Percentiles rank a stretch among this genome's conserved stretches.
These are phyloP conservation scores for Trichoderma arundinaceum DNA, from an alignment of 2,329 filamentous ascomycete genomes.

Conservation along the genomic window DNA sequence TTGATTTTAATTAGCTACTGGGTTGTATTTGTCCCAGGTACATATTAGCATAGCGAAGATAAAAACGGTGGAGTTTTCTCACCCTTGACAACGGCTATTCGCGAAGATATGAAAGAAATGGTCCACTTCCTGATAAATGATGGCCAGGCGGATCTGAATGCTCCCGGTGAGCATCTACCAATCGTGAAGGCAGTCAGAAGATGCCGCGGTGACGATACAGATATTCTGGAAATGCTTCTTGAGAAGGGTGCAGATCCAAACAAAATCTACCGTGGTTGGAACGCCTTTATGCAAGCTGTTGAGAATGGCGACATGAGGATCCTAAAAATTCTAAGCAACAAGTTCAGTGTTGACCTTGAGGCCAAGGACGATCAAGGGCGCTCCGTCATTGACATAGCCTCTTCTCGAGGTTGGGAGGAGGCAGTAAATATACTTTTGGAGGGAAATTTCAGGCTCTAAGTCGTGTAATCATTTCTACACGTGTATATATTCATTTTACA, in stretches of 20 bases:
- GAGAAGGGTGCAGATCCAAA: conserved; percentile 70
- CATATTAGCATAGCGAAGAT: too few relatives aligned
- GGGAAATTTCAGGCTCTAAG: conserved; percentile 32
- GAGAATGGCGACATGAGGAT: conserved; percentile 66
- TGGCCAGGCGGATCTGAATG: conserved; percentile 67
- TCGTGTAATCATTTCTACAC: background rate
- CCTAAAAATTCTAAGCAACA: conserved; percentile 57
- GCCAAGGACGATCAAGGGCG: conserved; percentile 60
- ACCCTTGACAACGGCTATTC: conserved; percentile 69
- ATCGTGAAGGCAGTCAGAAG: conserved; percentile 72
- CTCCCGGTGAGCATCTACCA: conserved; percentile 72
- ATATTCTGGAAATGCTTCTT: conserved; percentile 67
- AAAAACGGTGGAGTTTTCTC: conserved; percentile 73
- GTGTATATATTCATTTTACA: background rate
- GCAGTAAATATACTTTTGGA: conserved; percentile 57
- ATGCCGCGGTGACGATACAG: conserved; percentile 60
- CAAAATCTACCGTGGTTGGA: conserved; percentile 70
- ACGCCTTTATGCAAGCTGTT: conserved; percentile 67
- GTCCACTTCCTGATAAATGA: conserved; percentile 66
- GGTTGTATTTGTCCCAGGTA: too few relatives aligned
- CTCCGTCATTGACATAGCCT: conserved; percentile 63
- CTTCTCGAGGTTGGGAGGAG: conserved; percentile 63
- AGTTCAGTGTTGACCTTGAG: conserved; percentile 57
- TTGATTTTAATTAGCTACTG: too few relatives aligned
- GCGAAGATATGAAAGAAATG: conserved; percentile 66